Evolutionary conservation across 306 rosid genomes (phyloP).

Genomic region (Vigna hirtella): DNA sequence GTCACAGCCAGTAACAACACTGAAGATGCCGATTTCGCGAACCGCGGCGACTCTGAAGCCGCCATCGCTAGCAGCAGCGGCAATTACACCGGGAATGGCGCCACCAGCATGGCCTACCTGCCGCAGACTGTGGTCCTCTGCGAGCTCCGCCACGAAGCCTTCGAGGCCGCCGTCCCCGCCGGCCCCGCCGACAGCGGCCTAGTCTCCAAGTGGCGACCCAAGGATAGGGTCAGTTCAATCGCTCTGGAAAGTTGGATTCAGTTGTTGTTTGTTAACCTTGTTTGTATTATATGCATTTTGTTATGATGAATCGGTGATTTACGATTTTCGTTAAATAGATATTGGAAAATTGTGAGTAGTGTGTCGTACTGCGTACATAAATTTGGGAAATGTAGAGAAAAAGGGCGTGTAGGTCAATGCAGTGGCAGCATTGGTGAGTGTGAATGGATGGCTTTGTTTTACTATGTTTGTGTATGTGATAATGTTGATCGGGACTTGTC

Average conservation of each 20-base stretch:
- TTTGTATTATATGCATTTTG: slow-evolving; percentile 20
- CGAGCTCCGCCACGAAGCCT: slow-evolving; percentile 89
- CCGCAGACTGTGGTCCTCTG: slow-evolving; percentile 75
- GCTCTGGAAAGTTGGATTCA: not conserved
- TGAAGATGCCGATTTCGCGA: slow-evolving; percentile 26
- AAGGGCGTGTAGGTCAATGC: not conserved
- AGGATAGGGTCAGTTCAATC: slow-evolving; percentile 67
- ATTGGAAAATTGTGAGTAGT: not conserved
- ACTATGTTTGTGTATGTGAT: not conserved
- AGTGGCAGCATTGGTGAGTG: not conserved
- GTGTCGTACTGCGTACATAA: not conserved
- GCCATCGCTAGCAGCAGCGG: slow-evolving; percentile 65
- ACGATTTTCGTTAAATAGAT: not conserved
- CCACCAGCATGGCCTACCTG: slow-evolving; percentile 85
- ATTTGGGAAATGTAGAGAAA: not conserved
- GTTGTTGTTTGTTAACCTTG: not conserved
- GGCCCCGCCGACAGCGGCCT: slow-evolving; percentile 88
- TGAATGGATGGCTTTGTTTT: slow-evolving; percentile 6
- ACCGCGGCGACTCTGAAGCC: slow-evolving; percentile 69
- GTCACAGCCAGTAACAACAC: not conserved
- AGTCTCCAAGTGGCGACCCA: slow-evolving; percentile 96
- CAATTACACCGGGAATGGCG: slow-evolving; percentile 65
- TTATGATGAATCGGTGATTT: not conserved
- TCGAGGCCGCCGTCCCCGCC: slow-evolving; percentile 68
- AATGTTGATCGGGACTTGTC: not conserved